phyloP scores from a whole-genome alignment of 2,329 filamentous ascomycete species.

The Fusarium decemcellulare region DNA sequence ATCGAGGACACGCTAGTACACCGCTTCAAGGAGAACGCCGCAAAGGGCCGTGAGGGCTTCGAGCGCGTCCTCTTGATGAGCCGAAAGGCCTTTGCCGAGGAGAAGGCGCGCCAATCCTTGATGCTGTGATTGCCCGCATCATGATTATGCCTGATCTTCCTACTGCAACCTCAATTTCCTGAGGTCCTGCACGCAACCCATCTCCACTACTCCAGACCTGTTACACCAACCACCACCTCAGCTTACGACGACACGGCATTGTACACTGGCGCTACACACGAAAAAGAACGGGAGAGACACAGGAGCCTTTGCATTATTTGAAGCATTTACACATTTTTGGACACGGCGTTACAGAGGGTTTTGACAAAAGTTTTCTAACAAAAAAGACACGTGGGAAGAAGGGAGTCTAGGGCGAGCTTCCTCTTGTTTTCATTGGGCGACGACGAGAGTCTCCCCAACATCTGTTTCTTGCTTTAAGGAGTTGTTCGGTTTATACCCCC shows the following conservation, averaged over 20 bases:
- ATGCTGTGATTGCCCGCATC: constrained; percentile 35
- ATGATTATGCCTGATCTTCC: constrained; percentile 14
- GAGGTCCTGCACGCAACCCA: constrained; percentile 33
- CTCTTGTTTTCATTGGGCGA: constrained; percentile 12
- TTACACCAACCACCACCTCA: constrained; percentile 32
- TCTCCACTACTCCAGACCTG: constrained; percentile 42
- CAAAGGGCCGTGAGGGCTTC: constrained; percentile 92
- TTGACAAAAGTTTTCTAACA: constrained; percentile 34
- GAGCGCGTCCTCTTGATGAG: constrained; percentile 96
- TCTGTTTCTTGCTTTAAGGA: constrained; percentile 39
- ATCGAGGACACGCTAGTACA: constrained; percentile 94
- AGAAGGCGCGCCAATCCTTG: constrained; percentile 72
- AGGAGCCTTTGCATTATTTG: constrained; percentile 29
- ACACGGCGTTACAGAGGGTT: constrained; percentile 43
- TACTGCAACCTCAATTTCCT: constrained; percentile 16
- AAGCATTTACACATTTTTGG: constrained; percentile 43
- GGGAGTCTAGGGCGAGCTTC: constrained; percentile 10
- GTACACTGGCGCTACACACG: constrained; percentile 44
- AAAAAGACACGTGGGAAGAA: constrained; percentile 21
- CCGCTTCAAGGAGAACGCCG: constrained; percentile 91
- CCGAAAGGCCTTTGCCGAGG: constrained; percentile 90
- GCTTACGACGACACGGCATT: constrained; percentile 42
- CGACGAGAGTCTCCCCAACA: constrained; percentile 7
- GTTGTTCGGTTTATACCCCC: constrained; percentile 49
- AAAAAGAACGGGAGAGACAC: constrained; percentile 29